phyloP scores from a whole-genome alignment of 2,329 filamentous ascomycete species.

The Fusarium setosum region DNA sequence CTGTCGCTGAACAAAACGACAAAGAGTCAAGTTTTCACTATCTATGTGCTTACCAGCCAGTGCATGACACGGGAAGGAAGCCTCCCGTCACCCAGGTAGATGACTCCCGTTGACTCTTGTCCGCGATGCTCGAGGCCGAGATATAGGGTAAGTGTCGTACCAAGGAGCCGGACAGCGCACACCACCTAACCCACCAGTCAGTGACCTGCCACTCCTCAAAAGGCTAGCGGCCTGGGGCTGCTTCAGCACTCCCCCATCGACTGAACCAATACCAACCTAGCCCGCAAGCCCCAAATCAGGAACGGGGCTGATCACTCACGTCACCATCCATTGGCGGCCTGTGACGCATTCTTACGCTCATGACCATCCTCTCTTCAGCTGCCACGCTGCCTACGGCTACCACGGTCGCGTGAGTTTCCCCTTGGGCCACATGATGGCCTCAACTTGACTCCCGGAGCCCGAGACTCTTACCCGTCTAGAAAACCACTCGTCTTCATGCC shows the following conservation, averaged over 20 bases:
- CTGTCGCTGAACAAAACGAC: not conserved
- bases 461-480: not conserved
- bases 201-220: not conserved
- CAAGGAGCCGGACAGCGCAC: slow-evolving; percentile 12
- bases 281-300: slow-evolving; percentile 30
- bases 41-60: not conserved
- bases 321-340: slow-evolving; percentile 39
- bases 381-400: slow-evolving; percentile 34
- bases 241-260: not conserved
- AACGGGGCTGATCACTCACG: slow-evolving; percentile 33
- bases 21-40: not conserved
- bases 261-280: not conserved
- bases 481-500: not conserved
- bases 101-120: slow-evolving; percentile 3
- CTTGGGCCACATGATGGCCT: slow-evolving; percentile 39
- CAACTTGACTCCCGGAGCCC: slow-evolving; percentile 2
- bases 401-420: slow-evolving; percentile 38
- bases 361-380: slow-evolving; percentile 35
- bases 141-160: slow-evolving; percentile 31
- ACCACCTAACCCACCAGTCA: not conserved
- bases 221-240: not conserved
- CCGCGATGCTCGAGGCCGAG: slow-evolving; percentile 9
- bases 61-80: not conserved
- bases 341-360: slow-evolving; percentile 39
- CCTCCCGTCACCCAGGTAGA: not conserved